phyloP scores from a whole-genome alignment of 2,329 filamentous ascomycete genomes.

The Xylaria sp. region DNA sequence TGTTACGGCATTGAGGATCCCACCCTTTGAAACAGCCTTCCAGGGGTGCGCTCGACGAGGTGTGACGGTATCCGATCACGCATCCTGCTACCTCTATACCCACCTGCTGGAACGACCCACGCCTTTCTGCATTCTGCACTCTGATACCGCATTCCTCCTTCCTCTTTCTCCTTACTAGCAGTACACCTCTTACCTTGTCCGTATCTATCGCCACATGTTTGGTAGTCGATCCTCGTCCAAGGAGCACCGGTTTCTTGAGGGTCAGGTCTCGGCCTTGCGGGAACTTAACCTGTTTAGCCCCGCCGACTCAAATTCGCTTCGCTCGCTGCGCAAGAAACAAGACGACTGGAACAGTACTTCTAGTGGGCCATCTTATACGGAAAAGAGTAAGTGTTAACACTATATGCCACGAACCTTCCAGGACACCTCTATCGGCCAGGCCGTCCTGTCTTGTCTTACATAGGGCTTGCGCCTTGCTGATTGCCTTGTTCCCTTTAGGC shows the following conservation, averaged over 20 bases:
- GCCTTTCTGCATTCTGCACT: slow-evolving; percentile 27
- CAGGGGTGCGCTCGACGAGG: slow-evolving; percentile 35
- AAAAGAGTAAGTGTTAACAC: slow-evolving; percentile 54
- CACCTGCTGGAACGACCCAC: slow-evolving; percentile 26
- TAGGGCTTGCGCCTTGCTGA: slow-evolving; percentile 43
- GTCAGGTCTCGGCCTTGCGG: slow-evolving; percentile 52
- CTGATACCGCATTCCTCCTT: slow-evolving; percentile 31
- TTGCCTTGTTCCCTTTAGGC: slow-evolving; percentile 48
- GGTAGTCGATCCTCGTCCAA: slow-evolving; percentile 58
- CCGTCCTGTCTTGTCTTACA: slow-evolving; percentile 30
- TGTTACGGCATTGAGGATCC: slow-evolving; percentile 40
- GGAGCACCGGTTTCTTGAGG: slow-evolving; percentile 53
- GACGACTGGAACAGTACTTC: slow-evolving; percentile 47
- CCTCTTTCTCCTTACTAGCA: slow-evolving; percentile 18
- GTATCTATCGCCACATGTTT: slow-evolving; percentile 55
- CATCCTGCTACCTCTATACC: slow-evolving; percentile 25
- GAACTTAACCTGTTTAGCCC: slow-evolving; percentile 58
- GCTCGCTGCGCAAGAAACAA: slow-evolving; percentile 46
- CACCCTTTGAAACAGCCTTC: slow-evolving; percentile 41
- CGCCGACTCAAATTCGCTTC: slow-evolving; percentile 49
- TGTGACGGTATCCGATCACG: slow-evolving; percentile 36
- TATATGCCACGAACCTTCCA: slow-evolving; percentile 38
- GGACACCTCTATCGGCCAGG: slow-evolving; percentile 15
- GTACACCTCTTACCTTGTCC: slow-evolving; percentile 32
- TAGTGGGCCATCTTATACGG: slow-evolving; percentile 52